phyloP scores from a whole-genome alignment of 257 asterid species.

The Capsicum baccatum region DNA sequence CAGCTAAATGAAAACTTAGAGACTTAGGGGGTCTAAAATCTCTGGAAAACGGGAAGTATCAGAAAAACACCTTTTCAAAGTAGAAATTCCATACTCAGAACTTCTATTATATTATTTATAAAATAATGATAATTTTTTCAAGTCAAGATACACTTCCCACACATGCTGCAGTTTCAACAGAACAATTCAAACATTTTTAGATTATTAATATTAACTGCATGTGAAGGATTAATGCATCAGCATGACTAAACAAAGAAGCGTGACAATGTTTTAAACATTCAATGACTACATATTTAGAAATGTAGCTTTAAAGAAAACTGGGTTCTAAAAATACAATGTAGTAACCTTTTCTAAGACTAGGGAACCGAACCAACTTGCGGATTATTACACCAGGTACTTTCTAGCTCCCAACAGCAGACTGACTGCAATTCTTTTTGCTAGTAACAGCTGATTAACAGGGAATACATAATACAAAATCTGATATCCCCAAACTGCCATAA shows the following conservation, averaged over 20 bases:
- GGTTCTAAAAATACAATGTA: neutral
- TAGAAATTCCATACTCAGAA: neutral
- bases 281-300: conserved; percentile 1
- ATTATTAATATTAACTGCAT: neutral
- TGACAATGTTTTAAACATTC: neutral
- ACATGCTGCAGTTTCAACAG: neutral
- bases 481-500: conserved; percentile 16
- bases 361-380: neutral
- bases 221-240: neutral
- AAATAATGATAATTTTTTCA: neutral
- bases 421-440: neutral
- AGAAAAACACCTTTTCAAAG: neutral
- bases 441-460: neutral
- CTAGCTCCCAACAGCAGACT: neutral
- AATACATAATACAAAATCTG: neutral
- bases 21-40: conserved; percentile 3
- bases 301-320: conserved; percentile 10
- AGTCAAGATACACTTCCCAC: conserved; percentile 6
- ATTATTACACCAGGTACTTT: neutral
- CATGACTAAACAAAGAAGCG: conserved; percentile 1
- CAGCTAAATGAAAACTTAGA: neutral
- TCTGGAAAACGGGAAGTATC: neutral
- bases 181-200: neutral
- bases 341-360: neutral
- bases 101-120: neutral